These are phyloP conservation scores for Lignosus rhinocerotis DNA, from an alignment of 1,284 basidiomycete genomes.

Conservation along the genomic window DNA sequence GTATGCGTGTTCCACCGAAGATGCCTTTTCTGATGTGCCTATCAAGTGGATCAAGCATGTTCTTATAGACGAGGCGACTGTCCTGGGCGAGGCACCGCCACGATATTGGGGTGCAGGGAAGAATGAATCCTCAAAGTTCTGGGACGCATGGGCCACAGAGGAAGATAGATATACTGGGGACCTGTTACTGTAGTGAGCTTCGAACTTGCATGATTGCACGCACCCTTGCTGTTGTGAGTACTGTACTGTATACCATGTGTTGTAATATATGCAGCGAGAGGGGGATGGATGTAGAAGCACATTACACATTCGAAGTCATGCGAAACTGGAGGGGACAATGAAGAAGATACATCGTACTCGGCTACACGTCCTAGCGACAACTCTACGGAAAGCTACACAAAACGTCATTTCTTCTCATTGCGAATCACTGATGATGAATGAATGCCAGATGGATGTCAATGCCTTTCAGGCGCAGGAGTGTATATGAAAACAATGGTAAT, in stretches of 20 bases:
- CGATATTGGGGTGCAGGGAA: conserved; percentile 55
- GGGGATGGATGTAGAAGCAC: conserved; percentile 16
- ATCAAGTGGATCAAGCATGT: conserved; percentile 59
- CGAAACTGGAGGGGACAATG: conserved; percentile 4
- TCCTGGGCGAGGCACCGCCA: conserved; percentile 48
- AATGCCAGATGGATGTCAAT: conserved; percentile 17
- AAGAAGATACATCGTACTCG: conserved; percentile 19
- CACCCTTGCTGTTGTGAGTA: conserved; percentile 1
- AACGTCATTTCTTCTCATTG: conserved; percentile 3
- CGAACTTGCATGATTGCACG: not conserved
- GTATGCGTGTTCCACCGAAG: not conserved
- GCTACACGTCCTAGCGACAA: conserved; percentile 15
- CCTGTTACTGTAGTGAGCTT: conserved; percentile 2
- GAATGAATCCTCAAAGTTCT: conserved; percentile 54
- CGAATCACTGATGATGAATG: conserved; percentile 4
- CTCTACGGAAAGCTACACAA: conserved; percentile 21
- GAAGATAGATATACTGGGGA: conserved; percentile 37
- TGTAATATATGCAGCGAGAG: conserved; percentile 16
- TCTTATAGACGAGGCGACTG: conserved; percentile 57
- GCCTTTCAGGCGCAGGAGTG: not conserved
- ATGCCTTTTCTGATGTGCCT: not conserved
- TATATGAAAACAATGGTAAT: conserved; percentile 16
- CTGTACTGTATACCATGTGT: conserved; percentile 14
- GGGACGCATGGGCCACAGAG: conserved; percentile 55
- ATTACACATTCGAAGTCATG: conserved; percentile 12